Evolutionary conservation across 2,329 filamentous ascomycete species (phyloP).

Genomic region (Ascochyta viciae-villosae): DNA sequence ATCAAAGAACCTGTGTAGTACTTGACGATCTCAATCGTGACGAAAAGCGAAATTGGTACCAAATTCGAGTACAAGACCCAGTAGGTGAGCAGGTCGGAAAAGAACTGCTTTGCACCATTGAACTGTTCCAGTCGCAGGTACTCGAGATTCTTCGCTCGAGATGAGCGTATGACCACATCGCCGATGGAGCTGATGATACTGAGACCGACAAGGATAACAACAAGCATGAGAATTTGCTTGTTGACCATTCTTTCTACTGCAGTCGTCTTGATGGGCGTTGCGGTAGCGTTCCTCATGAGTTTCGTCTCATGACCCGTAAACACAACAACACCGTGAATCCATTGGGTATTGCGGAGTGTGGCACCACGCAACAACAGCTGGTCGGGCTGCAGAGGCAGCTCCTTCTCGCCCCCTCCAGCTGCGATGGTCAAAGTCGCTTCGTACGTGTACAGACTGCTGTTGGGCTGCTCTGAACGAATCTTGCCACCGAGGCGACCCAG

Average conservation of each 20-base stretch:
- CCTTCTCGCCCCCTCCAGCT: constrained; percentile 89
- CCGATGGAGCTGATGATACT: constrained; percentile 92
- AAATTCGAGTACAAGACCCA: constrained; percentile 98
- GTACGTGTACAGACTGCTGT: constrained; percentile 98
- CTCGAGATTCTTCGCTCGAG: constrained; percentile 64
- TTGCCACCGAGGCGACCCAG: constrained; percentile 85
- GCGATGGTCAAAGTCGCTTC: constrained; percentile 95
- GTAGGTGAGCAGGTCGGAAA: constrained; percentile 94
- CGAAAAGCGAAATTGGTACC: constrained; percentile 96
- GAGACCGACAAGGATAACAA: constrained; percentile 80
- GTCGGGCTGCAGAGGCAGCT: constrained; percentile 86
- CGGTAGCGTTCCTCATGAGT: constrained; percentile 97
- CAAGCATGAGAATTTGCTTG: constrained; percentile 87
- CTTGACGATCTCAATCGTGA: constrained; percentile 97
- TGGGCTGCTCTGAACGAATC: constrained; percentile 93
- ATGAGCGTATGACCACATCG: constrained; percentile 80
- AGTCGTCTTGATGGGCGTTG: constrained; percentile 95
- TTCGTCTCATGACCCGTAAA: constrained; percentile 99
- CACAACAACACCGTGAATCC: constrained; percentile 94
- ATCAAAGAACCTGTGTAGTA: constrained; percentile 98
- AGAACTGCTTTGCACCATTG: constrained; percentile 79
- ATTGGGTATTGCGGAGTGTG: constrained; percentile 93
- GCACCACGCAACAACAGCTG: constrained; percentile 92
- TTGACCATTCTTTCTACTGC: constrained; percentile 96
- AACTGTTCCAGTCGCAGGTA: constrained; percentile 73